These are phyloP conservation scores for Castanea sativa DNA, from an alignment of 306 rosid species.

Conservation along the genomic window DNA sequence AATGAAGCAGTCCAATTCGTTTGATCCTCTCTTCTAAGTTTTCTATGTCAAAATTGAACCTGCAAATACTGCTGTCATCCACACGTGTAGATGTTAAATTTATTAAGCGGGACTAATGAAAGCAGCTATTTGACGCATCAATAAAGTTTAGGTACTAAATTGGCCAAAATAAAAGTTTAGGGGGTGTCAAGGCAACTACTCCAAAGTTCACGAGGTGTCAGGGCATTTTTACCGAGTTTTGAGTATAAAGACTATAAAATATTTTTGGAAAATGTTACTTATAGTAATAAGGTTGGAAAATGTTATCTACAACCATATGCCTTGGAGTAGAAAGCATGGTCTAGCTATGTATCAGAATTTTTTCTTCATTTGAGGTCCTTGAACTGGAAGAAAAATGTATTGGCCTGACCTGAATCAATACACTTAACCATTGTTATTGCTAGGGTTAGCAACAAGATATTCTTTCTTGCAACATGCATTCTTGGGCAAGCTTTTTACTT, in stretches of 20 bases:
- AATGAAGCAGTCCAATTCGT: too few species aligned
- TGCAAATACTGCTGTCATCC: too few species aligned
- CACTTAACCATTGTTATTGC: not conserved
- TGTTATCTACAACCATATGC: not conserved
- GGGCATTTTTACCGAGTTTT: not conserved
- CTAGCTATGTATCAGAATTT: not conserved
- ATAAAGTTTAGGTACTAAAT: too few species aligned
- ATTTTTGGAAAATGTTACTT: not conserved
- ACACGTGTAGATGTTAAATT: too few species aligned
- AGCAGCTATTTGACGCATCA: too few species aligned
- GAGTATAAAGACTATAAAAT: not conserved
- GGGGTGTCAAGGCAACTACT: too few species aligned
- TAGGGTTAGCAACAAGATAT: not conserved
- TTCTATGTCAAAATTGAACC: too few species aligned
- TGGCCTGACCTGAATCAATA: not conserved
- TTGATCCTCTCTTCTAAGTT: too few species aligned
- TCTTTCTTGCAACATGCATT: not conserved
- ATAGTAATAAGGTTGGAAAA: not conserved
- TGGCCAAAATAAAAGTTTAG: too few species aligned
- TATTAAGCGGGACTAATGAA: too few species aligned
- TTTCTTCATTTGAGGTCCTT: conserved; percentile 3
- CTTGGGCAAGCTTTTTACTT: not conserved
- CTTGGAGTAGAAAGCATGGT: not conserved
- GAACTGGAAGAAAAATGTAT: not conserved
- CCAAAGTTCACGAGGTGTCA: too few species aligned